phyloP scores from a whole-genome alignment of 2,329 filamentous ascomycete genomes.

The Ascochyta rabiei region DNA sequence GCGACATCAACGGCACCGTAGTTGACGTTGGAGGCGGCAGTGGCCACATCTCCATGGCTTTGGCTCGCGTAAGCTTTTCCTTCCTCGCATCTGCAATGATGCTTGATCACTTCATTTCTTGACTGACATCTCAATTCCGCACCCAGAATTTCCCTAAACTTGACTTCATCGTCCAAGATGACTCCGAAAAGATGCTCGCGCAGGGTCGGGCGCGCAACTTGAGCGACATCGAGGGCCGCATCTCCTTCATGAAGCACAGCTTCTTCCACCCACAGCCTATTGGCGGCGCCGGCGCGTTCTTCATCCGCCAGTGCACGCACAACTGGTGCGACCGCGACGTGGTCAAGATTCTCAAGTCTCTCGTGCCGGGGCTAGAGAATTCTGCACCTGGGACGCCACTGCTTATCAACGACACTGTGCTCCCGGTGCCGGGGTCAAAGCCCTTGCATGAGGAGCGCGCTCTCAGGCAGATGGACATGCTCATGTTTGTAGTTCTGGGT shows the following conservation, averaged over 20 bases:
- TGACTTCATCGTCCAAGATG: slow-evolving; percentile 27
- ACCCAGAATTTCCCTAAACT: slow-evolving; percentile 21
- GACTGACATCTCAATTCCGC: background rate
- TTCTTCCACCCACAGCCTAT: slow-evolving; percentile 32
- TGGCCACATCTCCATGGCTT: slow-evolving; percentile 26
- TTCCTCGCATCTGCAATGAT: background rate
- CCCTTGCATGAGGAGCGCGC: slow-evolving; percentile 29
- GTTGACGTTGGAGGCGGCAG: slow-evolving; percentile 42
- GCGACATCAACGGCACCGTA: slow-evolving; percentile 29
- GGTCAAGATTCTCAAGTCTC: slow-evolving; percentile 42
- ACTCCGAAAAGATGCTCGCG: slow-evolving; percentile 17
- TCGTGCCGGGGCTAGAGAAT: slow-evolving; percentile 44
- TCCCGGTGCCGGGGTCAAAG: slow-evolving; percentile 30
- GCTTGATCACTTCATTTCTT: background rate
- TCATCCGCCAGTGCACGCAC: slow-evolving; percentile 51
- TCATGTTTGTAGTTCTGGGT: slow-evolving; percentile 33
- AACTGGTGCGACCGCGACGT: slow-evolving; percentile 50
- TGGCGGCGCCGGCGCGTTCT: slow-evolving; percentile 40
- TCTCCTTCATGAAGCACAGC: slow-evolving; percentile 29
- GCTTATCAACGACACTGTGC: slow-evolving; percentile 9
- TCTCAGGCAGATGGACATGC: slow-evolving; percentile 40
- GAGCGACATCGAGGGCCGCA: slow-evolving; percentile 21
- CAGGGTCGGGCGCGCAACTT: slow-evolving; percentile 15
- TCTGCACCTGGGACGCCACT: slow-evolving; percentile 28
- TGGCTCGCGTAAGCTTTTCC: slow-evolving; percentile 26